phyloP scores from a whole-genome alignment of 331 rosid species.

The Erythrophleum ivorense region DNA sequence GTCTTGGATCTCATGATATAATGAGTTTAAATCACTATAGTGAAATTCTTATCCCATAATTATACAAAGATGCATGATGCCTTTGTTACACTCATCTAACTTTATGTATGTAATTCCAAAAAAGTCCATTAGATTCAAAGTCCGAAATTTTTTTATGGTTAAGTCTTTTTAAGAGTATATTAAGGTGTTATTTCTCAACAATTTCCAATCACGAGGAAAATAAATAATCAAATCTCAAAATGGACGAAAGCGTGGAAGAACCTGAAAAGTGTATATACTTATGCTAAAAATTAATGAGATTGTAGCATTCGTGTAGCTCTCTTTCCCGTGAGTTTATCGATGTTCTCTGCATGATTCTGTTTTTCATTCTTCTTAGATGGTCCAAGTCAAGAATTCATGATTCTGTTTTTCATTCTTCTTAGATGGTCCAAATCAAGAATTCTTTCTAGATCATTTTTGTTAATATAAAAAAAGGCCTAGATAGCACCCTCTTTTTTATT shows the following conservation, averaged over 20 bases:
- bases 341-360: too few species aligned
- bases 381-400: too few species aligned
- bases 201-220: neutral
- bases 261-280: neutral
- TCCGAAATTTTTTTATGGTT: neutral
- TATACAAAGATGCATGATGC: neutral
- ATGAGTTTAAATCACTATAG: conserved; percentile 31
- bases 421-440: too few species aligned
- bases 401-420: too few species aligned
- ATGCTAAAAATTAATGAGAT: neutral
- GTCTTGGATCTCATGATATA: conserved; percentile 39
- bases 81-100: neutral
- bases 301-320: too few species aligned
- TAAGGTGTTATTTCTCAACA: neutral
- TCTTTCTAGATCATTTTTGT: too few species aligned
- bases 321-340: too few species aligned
- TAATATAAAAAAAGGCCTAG: too few species aligned
- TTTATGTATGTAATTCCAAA: neutral
- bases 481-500: too few species aligned
- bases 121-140: neutral
- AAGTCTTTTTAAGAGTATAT: neutral
- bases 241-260: neutral
- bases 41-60: neutral
- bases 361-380: too few species aligned
- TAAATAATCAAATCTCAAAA: neutral